phyloP scores from a whole-genome alignment of 768 basidiomycete species.

The Lactifluus echinatus region DNA sequence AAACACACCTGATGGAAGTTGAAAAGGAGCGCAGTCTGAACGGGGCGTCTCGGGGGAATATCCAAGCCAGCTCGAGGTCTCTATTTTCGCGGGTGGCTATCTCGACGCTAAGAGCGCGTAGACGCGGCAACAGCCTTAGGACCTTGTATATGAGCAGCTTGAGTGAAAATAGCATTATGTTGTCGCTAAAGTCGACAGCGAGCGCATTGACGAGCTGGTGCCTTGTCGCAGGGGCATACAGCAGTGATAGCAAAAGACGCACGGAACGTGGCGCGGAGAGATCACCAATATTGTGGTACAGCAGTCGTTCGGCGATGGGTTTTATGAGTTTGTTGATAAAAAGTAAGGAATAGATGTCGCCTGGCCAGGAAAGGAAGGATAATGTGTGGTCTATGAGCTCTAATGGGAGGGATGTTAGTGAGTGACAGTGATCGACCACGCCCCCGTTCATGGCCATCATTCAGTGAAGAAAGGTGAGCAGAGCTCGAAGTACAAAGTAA shows the following conservation, averaged over 20 bases:
- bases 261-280: constrained; percentile 28
- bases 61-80: constrained; percentile 32
- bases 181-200: constrained; percentile 35
- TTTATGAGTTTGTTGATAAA: constrained; percentile 24
- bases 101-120: constrained; percentile 42
- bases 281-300: constrained; percentile 34
- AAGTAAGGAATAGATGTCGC: constrained; percentile 25
- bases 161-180: constrained; percentile 37
- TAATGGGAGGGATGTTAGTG: too few relatives aligned
- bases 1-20: constrained; percentile 44
- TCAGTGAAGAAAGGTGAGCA: too few relatives aligned
- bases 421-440: too few relatives aligned
- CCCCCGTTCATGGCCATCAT: too few relatives aligned
- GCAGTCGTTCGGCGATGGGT: constrained; percentile 25
- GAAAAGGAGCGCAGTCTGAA: constrained; percentile 42
- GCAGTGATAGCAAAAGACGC: constrained; percentile 33
- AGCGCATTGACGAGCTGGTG: constrained; percentile 36
- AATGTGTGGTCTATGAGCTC: constrained; percentile 26
- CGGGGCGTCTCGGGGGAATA: constrained; percentile 34
- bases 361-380: constrained; percentile 21
- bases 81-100: constrained; percentile 23
- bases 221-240: too few relatives aligned
- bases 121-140: constrained; percentile 33
- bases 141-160: constrained; percentile 41
- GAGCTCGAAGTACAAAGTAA: too few relatives aligned